phyloP scores from a whole-genome alignment of 2,329 filamentous ascomycete genomes.

The Domatiomyces globalis region DNA sequence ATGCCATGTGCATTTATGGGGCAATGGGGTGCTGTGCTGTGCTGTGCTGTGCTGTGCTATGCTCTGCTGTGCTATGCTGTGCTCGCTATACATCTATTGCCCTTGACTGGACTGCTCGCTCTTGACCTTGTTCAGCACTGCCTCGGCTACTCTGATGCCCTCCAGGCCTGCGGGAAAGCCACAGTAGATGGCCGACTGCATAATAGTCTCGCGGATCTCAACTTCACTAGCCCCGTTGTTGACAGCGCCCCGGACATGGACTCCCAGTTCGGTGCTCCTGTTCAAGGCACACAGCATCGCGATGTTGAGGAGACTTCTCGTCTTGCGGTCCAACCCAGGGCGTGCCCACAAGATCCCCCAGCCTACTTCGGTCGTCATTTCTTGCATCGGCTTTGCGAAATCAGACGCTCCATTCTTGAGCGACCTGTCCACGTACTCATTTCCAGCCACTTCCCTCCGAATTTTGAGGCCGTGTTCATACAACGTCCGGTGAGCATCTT shows the following conservation, averaged over 20 bases:
- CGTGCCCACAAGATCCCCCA: slow-evolving; percentile 53
- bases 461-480: slow-evolving; percentile 49
- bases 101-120: slow-evolving; percentile 3
- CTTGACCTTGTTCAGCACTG: slow-evolving; percentile 12
- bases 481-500: slow-evolving; percentile 36
- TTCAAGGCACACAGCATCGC: slow-evolving; percentile 52
- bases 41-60: too few relatives aligned
- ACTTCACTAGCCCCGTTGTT: slow-evolving; percentile 49
- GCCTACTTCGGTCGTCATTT: slow-evolving; percentile 49
- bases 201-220: slow-evolving; percentile 43
- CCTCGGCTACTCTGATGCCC: slow-evolving; percentile 22
- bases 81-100: background rate
- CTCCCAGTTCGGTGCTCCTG: slow-evolving; percentile 43
- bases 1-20: too few relatives aligned
- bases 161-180: slow-evolving; percentile 33
- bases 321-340: slow-evolving; percentile 47
- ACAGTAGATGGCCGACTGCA: slow-evolving; percentile 25
- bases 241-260: slow-evolving; percentile 48
- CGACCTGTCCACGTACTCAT: slow-evolving; percentile 41
- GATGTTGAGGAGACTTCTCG: slow-evolving; percentile 49
- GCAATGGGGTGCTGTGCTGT: too few relatives aligned
- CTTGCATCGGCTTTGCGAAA: slow-evolving; percentile 48
- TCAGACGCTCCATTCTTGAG: slow-evolving; percentile 38
- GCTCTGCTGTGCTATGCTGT: too few relatives aligned
- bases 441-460: slow-evolving; percentile 46